A percentile compares a stretch with the other conserved stretches of the same genome.
Evolutionary conservation across 1,139 yeast species (phyloP).

Genomic region (Pichia sp.): DNA sequence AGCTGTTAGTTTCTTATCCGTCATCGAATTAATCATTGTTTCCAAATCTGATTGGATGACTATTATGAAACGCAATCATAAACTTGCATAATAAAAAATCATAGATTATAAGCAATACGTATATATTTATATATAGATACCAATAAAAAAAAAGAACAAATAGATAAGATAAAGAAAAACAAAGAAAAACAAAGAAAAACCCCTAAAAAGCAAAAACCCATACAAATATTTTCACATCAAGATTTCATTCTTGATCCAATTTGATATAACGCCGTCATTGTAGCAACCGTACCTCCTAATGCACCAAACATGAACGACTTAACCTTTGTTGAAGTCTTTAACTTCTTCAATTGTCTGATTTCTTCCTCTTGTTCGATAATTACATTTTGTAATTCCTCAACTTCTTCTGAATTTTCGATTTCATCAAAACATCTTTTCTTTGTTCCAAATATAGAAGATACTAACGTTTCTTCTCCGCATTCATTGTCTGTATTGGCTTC

Average conservation of each 20-base stretch:
- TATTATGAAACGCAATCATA: constrained; percentile 32
- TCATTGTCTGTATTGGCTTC: no score
- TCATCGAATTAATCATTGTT: constrained; percentile 48
- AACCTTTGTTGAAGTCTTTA: constrained; percentile 1
- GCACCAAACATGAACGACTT: constrained; percentile 7
- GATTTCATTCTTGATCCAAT: constrained; percentile 7
- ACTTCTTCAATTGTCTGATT: constrained; percentile 1
- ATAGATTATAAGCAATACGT: no score
- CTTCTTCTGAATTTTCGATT: no score
- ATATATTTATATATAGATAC: background rate
- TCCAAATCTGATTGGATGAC: constrained; percentile 48
- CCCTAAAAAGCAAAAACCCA: background rate
- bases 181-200: background rate
- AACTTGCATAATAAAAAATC: constrained; percentile 12
- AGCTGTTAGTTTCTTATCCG: constrained; percentile 66
- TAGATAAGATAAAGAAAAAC: background rate
- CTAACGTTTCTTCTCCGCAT: no score
- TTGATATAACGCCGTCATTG: constrained; percentile 12
- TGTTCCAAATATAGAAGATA: no score
- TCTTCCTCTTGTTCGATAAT: background rate
- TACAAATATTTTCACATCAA: background rate
- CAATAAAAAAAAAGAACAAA: background rate
- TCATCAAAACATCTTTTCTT: no score
- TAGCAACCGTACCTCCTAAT: constrained; percentile 13
- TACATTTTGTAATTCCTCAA: background rate